A percentile compares a stretch with the other conserved stretches of the same genome.
These are phyloP conservation scores for Leptodontidium sp. DNA, from an alignment of 2,329 filamentous ascomycete species.

Conservation along the genomic window DNA sequence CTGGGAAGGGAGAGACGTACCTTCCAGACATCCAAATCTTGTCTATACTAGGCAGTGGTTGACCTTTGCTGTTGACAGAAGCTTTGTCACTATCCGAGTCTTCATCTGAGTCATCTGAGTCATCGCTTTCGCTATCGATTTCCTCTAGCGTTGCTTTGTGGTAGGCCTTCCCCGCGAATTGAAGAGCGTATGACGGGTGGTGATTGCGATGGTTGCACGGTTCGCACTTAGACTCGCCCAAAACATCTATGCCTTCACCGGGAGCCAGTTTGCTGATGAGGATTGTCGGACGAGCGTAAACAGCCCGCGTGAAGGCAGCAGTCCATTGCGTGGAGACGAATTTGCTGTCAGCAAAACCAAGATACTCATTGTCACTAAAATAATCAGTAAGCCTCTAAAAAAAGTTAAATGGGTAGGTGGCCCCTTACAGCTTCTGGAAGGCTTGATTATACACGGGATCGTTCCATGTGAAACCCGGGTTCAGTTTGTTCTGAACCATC, in stretches of 20 bases:
- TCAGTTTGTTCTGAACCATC: constrained; percentile 82
- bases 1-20: constrained; percentile 41
- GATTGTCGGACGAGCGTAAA: constrained; percentile 71
- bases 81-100: constrained; percentile 39
- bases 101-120: constrained; percentile 48
- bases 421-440: constrained; percentile 66
- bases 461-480: constrained; percentile 70
- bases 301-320: constrained; percentile 67
- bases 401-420: background rate
- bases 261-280: constrained; percentile 25
- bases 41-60: constrained; percentile 53
- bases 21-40: constrained; percentile 61
- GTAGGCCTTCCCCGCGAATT: constrained; percentile 73
- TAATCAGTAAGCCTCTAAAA: background rate
- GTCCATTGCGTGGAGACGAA: constrained; percentile 78
- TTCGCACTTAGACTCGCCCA: constrained; percentile 51
- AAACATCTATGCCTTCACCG: constrained; percentile 54
- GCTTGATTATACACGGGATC: constrained; percentile 73
- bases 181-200: constrained; percentile 69
- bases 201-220: constrained; percentile 74
- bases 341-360: constrained; percentile 72
- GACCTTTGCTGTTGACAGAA: constrained; percentile 56
- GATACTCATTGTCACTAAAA: constrained; percentile 67
- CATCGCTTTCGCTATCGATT: constrained; percentile 57
- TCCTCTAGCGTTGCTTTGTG: constrained; percentile 70